These are phyloP conservation scores for Boletus sp. DNA, from an alignment of 1,284 basidiomycete species.

Conservation along the genomic window DNA sequence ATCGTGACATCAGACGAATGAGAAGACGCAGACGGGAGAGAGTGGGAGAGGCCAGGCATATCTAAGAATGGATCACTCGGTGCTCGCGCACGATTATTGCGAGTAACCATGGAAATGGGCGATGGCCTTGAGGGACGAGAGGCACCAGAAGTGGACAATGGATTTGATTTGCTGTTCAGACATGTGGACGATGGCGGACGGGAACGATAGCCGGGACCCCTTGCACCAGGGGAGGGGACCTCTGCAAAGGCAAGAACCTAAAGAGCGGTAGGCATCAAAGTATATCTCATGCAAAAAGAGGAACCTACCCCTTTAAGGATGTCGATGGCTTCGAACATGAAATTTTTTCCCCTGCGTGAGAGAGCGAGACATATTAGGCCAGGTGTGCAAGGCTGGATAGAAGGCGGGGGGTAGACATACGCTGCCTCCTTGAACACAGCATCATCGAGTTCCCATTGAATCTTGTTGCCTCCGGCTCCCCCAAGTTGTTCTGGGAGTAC, in stretches of 20 bases:
- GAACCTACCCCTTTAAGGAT: conserved; percentile 75
- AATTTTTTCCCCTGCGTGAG: conserved; percentile 68
- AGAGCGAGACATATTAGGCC: conserved; percentile 16
- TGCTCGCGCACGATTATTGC: conserved; percentile 63
- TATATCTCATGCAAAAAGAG: conserved; percentile 16
- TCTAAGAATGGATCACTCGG: conserved; percentile 79
- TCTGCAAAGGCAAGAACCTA: conserved; percentile 71
- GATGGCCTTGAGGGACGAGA: conserved; percentile 35
- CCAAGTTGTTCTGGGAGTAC: conserved; percentile 68
- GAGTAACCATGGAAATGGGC: conserved; percentile 41
- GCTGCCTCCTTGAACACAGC: conserved; percentile 81
- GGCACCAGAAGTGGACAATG: conserved; percentile 42
- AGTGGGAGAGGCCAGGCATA: conserved; percentile 56
- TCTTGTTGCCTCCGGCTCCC: conserved; percentile 62
- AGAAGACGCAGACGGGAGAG: conserved; percentile 49
- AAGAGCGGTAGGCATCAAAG: conserved; percentile 2
- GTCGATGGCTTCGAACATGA: conserved; percentile 80
- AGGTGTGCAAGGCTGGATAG: conserved; percentile 5
- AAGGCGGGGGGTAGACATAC: conserved; percentile 45
- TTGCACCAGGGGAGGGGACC: conserved; percentile 42
- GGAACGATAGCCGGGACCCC: conserved; percentile 33
- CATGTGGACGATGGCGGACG: conserved; percentile 44
- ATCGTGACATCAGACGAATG: conserved; percentile 49
- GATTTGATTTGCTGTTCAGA: conserved; percentile 55
- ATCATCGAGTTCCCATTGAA: conserved; percentile 81